Conservation (phyloP, 2,329 filamentous ascomycete species). For the Chaetomium globosum region DNA sequence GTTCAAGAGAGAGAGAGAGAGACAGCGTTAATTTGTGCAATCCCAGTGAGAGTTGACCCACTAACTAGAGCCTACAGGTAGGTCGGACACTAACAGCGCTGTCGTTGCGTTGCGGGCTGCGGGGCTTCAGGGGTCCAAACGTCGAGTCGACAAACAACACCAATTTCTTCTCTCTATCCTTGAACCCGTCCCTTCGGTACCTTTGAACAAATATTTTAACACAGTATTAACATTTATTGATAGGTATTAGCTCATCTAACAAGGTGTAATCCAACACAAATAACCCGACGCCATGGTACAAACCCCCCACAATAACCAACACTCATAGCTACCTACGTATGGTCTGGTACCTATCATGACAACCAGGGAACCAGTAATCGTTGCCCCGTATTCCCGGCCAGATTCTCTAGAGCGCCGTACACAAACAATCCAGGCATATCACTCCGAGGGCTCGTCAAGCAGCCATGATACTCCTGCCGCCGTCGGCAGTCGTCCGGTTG, state of each 20-base stretch:
- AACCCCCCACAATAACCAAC: background rate
- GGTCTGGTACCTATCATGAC: conserved; percentile 7
- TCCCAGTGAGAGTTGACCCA: background rate
- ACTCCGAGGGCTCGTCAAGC: conserved; percentile 19
- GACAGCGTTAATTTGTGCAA: background rate
- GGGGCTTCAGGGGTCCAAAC: conserved; percentile 6
- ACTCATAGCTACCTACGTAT: background rate
- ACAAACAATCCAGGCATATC: conserved; percentile 12
- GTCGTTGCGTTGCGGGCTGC: conserved; percentile 9
- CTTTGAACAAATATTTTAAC: background rate
- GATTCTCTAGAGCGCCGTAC: conserved; percentile 13
- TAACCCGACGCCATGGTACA: background rate
- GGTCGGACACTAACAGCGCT: background rate
- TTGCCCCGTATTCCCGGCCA: conserved; percentile 3
- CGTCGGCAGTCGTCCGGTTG: conserved; percentile 49
- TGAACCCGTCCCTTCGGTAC: background rate
- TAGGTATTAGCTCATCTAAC: background rate
- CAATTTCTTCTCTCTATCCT: background rate
- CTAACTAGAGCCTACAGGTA: background rate
- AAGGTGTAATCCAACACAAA: conserved; percentile 5
- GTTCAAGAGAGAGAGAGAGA: background rate
- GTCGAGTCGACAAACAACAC: no score
- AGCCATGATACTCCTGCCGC: conserved; percentile 52
- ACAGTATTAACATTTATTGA: conserved; percentile 4
- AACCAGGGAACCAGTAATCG: background rate